Evolutionary conservation across 768 basidiomycete genomes (phyloP), one percentile per base, ranked within the genome.

Genomic region (Royoungia palumana): DNA sequence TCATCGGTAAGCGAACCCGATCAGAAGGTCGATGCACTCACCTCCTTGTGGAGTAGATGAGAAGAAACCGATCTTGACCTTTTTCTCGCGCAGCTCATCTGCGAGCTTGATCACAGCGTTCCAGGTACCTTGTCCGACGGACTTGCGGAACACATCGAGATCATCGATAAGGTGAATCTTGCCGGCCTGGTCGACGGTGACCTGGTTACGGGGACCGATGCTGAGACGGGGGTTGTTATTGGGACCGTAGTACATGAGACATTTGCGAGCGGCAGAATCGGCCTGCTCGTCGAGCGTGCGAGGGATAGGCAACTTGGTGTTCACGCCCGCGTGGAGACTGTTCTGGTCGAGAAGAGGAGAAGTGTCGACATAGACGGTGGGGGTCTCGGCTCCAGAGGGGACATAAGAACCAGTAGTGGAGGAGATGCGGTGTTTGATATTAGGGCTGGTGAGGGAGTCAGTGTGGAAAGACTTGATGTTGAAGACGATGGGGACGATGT

Each of bases 21-120:
- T 70, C 60, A 70, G 59, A 56, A 32, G 43, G 52, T 30, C 35
- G 43, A 53, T 35, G 10, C 43, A 62, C 78, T 61, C 69, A 87
- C 87, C 84, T 75, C 94, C 94, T 72, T 95, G 92, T 11, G 94
- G 94, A 6, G 94, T 97, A 10, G 91, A 93, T 24, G 89, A 92
- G 72, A 95, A 95, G 79, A 95, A 95, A 20, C 85, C 87, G 55
- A 95, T 89, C 69, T 89, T 91, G 64, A 90, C 73, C 54, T 93
- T 87, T 71, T 87, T 90, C 67, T 87, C 83, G 48, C 85, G 83
- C 36, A 96, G 77, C 62, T 93, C 91, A 42, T 87, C 82, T 5
- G 89, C 87, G 39, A 93, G 83, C 60, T 87, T 87, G 64, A 71
- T 75, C 50, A 94, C 88, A 0, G 88, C 78, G 55, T 83, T 85